A percentile compares a stretch with the other conserved stretches of the same genome.
These are phyloP conservation scores for Trichophyton simii DNA, from an alignment of 2,329 filamentous ascomycete genomes.

Conservation along the genomic window DNA sequence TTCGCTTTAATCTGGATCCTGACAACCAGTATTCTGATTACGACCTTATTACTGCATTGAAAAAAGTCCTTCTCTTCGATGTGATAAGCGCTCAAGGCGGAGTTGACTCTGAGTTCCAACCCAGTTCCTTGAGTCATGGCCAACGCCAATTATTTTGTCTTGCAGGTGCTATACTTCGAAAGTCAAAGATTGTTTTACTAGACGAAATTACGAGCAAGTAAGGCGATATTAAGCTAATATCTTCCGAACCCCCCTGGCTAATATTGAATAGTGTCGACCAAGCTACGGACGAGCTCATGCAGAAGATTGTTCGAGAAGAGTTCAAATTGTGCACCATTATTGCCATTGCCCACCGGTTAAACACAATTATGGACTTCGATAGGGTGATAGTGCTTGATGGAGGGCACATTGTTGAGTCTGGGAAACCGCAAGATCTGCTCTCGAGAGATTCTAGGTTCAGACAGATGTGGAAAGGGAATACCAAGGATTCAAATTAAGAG, in stretches of 20 bases:
- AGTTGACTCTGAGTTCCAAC: slow-evolving; percentile 33
- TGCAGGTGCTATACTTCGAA: slow-evolving; percentile 47
- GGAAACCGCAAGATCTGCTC: background rate
- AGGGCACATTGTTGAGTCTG: background rate
- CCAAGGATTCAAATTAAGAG: background rate
- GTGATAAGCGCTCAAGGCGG: slow-evolving; percentile 28
- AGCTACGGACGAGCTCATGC: slow-evolving; percentile 9
- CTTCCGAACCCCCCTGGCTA: background rate
- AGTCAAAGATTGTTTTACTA: slow-evolving; percentile 50
- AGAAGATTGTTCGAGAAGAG: slow-evolving; percentile 7
- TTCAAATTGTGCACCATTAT: slow-evolving; percentile 10
- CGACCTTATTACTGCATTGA: slow-evolving; percentile 27
- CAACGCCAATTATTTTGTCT: slow-evolving; percentile 54
- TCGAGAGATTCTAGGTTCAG: background rate
- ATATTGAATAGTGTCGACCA: slow-evolving; percentile 7
- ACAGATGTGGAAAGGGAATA: background rate
- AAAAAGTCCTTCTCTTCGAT: slow-evolving; percentile 26
- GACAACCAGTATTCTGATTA: slow-evolving; percentile 33
- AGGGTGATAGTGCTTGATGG: background rate
- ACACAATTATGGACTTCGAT: background rate
- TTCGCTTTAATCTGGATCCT: slow-evolving; percentile 90
- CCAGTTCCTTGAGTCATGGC: slow-evolving; percentile 33
- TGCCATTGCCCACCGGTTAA: slow-evolving; percentile 7
- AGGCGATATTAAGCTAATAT: slow-evolving; percentile 12
- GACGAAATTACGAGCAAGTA: slow-evolving; percentile 50